phyloP scores from a whole-genome alignment of 2,329 filamentous ascomycete species.

The Microdochium paspali region DNA sequence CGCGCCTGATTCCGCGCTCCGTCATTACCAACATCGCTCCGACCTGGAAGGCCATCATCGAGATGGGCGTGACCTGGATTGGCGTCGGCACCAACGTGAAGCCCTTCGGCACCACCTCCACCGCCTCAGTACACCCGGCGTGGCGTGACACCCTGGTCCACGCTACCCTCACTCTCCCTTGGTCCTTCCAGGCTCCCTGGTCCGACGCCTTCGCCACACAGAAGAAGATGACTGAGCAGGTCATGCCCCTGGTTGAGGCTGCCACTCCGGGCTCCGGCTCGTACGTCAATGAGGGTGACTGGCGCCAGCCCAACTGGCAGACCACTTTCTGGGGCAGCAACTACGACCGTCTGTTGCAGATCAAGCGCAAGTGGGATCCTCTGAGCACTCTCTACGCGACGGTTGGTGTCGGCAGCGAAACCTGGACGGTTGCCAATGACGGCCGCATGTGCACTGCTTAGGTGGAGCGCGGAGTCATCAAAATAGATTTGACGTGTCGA shows the following conservation, averaged over 20 bases:
- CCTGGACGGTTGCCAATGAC: conserved; percentile 23
- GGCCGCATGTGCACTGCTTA: conserved; percentile 24
- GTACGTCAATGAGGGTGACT: conserved; percentile 33
- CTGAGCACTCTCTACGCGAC: conserved; percentile 26
- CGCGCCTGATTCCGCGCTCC: conserved; percentile 30
- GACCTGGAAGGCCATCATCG: conserved; percentile 19
- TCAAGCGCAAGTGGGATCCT: conserved; percentile 34
- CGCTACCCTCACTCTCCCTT: conserved; percentile 9
- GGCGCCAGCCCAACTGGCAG: conserved; percentile 21
- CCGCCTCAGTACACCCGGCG: conserved; percentile 25
- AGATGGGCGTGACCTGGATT: conserved; percentile 18
- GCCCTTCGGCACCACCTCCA: conserved; percentile 14
- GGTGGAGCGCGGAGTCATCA: not conserved
- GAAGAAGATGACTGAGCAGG: conserved; percentile 17
- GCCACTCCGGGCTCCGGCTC: conserved; percentile 11
- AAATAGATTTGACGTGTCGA: too few relatives aligned
- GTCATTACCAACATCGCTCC: conserved; percentile 11
- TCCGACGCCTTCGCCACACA: conserved; percentile 15
- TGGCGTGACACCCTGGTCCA: conserved; percentile 25
- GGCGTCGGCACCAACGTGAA: conserved; percentile 20
- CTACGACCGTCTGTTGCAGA: conserved; percentile 17
- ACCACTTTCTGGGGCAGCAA: conserved; percentile 25
- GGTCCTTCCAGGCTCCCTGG: conserved; percentile 8
- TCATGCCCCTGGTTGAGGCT: conserved; percentile 16
- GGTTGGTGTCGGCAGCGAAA: conserved; percentile 30